Percentiles rank a stretch among this genome's conserved stretches.
These are phyloP conservation scores for Marchantia polymorpha DNA, from an alignment of 225 moss, liverwort and hornwort species.

Conservation along the genomic window DNA sequence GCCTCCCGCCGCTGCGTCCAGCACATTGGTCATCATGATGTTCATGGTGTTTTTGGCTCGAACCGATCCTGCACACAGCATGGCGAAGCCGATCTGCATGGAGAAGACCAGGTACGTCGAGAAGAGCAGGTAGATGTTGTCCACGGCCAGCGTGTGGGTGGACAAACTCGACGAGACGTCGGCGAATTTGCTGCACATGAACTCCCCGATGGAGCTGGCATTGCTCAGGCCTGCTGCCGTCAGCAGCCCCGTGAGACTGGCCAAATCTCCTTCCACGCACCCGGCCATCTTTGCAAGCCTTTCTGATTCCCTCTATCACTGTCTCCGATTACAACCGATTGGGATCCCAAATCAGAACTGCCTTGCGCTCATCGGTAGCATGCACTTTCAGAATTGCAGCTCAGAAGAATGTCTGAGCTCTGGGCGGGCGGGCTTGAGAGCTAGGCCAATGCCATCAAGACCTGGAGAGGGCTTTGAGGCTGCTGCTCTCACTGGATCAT, in stretches of 20 bases:
- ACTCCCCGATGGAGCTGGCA: neutral
- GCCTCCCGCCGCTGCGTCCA: slow-evolving; percentile 77
- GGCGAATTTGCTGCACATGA: neutral
- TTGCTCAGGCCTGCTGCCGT: neutral
- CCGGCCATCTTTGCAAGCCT: neutral
- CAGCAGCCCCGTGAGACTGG: neutral
- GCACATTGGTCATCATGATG: slow-evolving; percentile 79
- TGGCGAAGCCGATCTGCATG: slow-evolving; percentile 94
- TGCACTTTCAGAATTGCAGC: neutral
- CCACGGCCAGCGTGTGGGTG: neutral
- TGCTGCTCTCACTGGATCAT: too few species aligned
- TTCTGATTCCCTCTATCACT: neutral
- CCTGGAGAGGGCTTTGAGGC: too few species aligned
- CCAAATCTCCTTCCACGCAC: neutral
- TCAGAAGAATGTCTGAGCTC: neutral
- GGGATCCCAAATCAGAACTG: neutral
- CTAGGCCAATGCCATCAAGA: too few species aligned
- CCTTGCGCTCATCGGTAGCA: neutral
- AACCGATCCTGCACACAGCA: slow-evolving; percentile 90
- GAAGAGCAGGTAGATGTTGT: neutral
- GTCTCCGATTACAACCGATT: neutral
- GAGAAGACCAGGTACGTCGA: slow-evolving; percentile 68
- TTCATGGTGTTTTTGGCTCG: slow-evolving; percentile 92
- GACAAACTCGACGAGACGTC: neutral
- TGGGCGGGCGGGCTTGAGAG: too few species aligned